Base-by-base conservation (phyloP, 495 filamentous ascomycete species). In the Neurospora tetraspora region DNA sequence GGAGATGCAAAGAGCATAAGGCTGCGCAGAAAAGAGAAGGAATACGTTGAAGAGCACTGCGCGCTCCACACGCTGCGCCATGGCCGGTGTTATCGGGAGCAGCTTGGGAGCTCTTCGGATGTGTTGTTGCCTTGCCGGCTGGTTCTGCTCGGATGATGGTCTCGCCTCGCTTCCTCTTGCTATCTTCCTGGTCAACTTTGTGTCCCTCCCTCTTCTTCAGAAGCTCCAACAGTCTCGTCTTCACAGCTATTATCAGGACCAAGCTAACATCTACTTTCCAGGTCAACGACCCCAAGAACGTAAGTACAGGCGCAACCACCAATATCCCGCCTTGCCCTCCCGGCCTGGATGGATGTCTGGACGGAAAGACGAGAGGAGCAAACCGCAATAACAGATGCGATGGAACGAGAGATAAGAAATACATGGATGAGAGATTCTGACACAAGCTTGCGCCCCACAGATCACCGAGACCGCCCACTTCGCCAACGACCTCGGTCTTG, bases 401-500 rank as follows among this genome's bases (percentile, higher is more conserved):
- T 65, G 38, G 27, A 69, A 10, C 40, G 7, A 37, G 31, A 68
- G 34, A 38, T 37, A 11, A 27, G 37, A 20, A 0, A 9, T 0
- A 45, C 12, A 18, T n/a, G 42, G 6, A 27, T 2, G 27, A 71
- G n/a, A 12, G 31, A 43, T 59, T 68, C 73, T 74, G 72, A 74
- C 72, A 38, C 27, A 70, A 42, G 38, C n/a, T 43, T 11, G 39
- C 18, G n/a, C n/a, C 16, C 23, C n/a, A 69, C 45, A 99, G 96
- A 90, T 98, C 77, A 93, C 88, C 76, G 85, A 86, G 65, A 86
- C 83, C 53, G 91, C 96, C 38, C 93, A 98, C 88, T 99, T 99
- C 83, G 85, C 93, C 71, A 98, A 97, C 79, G 96, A 99, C 84
- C 89, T 99, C 68, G 96, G 94, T 72, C 83, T 99, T 76, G 96